Evolutionary conservation across 2,329 filamentous ascomycete species (phyloP).

Genomic region (Helotiales sp.): DNA sequence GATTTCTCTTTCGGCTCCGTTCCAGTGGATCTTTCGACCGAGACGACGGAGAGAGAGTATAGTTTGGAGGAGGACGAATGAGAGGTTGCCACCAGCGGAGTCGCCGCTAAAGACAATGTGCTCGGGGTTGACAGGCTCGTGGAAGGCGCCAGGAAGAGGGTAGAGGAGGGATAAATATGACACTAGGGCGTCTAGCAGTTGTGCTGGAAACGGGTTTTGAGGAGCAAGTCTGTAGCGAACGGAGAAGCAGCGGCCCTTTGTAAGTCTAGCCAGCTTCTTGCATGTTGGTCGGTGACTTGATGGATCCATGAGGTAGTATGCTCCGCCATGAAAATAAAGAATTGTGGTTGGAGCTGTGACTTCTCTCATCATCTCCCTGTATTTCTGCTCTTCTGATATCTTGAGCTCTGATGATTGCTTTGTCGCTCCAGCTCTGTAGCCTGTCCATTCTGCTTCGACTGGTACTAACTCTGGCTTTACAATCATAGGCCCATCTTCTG

Average conservation of each 20-base stretch:
- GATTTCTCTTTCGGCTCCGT: conserved; percentile 56
- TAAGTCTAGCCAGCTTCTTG: conserved; percentile 64
- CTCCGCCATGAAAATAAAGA: conserved; percentile 76
- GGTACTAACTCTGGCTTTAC: conserved; percentile 52
- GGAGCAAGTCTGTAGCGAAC: conserved; percentile 76
- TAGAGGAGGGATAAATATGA: conserved; percentile 69
- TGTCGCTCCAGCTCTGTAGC: conserved; percentile 58
- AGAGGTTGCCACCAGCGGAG: conserved; percentile 70
- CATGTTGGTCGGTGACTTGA: conserved; percentile 60
- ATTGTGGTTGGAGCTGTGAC: conserved; percentile 62
- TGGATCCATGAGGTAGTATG: conserved; percentile 72
- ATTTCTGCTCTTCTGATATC: conserved; percentile 64
- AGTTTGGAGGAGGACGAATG: conserved; percentile 65
- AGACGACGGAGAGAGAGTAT: conserved; percentile 61
- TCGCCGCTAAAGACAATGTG: conserved; percentile 75
- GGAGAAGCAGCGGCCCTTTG: conserved; percentile 57
- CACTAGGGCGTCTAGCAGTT: conserved; percentile 70
- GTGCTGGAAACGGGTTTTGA: conserved; percentile 72
- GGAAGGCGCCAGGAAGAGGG: conserved; percentile 66
- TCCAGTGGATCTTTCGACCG: conserved; percentile 54
- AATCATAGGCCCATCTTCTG: conserved; percentile 35
- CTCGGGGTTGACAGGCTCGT: conserved; percentile 62
- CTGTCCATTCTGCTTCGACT: conserved; percentile 76
- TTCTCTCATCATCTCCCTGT: conserved; percentile 66
- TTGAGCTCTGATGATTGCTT: conserved; percentile 51